Percentiles rank a stretch among this genome's conserved stretches.
Conservation (phyloP, 306 rosid genomes). For the Prunus mira region DNA sequence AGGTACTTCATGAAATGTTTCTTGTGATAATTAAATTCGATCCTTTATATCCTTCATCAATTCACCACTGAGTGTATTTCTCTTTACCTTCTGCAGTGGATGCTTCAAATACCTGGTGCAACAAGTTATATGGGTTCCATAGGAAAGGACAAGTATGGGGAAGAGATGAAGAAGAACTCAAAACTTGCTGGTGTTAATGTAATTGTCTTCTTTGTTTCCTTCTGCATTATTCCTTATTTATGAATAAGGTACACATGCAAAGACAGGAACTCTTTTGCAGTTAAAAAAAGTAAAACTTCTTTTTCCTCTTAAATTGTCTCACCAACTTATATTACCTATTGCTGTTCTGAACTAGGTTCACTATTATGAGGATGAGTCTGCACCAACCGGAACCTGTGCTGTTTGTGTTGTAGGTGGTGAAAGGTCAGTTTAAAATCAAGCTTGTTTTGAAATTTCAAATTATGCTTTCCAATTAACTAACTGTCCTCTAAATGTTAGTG, state of each 20-base stretch:
- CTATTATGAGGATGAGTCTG: slow-evolving; percentile 75
- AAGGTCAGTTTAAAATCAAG: slow-evolving; percentile 43
- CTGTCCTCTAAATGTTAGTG: neutral
- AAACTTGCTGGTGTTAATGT: slow-evolving; percentile 80
- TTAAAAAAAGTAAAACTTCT: neutral
- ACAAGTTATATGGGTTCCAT: slow-evolving; percentile 90
- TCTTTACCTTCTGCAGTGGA: slow-evolving; percentile 50
- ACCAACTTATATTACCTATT: neutral
- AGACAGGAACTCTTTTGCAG: neutral
- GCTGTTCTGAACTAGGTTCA: slow-evolving; percentile 53
- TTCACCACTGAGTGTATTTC: neutral
- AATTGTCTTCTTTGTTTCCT: slow-evolving; percentile 20
- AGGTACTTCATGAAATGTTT: slow-evolving; percentile 39
- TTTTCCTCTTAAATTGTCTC: neutral
- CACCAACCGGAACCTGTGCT: slow-evolving; percentile 18
- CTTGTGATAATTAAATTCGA: neutral
- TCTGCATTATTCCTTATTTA: neutral
- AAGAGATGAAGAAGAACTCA: slow-evolving; percentile 73
- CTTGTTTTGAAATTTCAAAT: neutral
- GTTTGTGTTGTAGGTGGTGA: slow-evolving; percentile 44
- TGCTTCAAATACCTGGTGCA: slow-evolving; percentile 89
- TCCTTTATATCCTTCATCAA: neutral
- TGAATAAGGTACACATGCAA: neutral
- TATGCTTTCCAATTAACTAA: neutral
- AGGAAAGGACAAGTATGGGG: slow-evolving; percentile 93